Conservation (phyloP, 2,329 filamentous ascomycete species). For the Pleurostoma richardsiae region DNA sequence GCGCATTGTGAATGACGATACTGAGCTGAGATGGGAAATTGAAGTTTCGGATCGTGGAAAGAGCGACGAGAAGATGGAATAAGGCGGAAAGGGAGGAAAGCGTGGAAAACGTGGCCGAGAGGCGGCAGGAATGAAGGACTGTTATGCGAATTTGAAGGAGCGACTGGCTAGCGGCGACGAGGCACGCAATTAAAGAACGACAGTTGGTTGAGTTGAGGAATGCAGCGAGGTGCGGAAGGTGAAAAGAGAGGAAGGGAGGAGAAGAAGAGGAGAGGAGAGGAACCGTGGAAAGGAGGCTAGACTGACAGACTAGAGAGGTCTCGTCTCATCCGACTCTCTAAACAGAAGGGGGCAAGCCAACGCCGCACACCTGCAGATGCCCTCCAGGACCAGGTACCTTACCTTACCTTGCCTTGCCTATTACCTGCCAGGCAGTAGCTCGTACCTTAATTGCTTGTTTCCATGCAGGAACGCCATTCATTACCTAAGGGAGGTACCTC, state of each 20-base stretch:
- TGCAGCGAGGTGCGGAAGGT: neutral
- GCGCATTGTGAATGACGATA: constrained; percentile 43
- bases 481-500: neutral
- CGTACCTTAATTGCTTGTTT: too few species aligned
- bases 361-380: neutral
- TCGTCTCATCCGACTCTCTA: neutral
- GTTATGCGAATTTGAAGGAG: neutral
- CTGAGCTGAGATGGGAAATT: neutral
- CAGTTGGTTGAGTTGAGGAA: neutral
- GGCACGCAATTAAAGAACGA: neutral
- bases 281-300: neutral
- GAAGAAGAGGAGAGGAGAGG: neutral
- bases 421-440: too few species aligned
- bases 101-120: neutral
- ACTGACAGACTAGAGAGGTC: neutral
- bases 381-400: neutral
- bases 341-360: neutral
- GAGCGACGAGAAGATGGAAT: neutral
- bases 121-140: neutral
- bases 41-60: constrained; percentile 4
- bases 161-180: neutral
- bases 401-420: neutral
- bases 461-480: too few species aligned
- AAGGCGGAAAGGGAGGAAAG: neutral
- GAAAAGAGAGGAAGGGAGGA: neutral